These are phyloP conservation scores for Chimonanthus salicifolius DNA, from an alignment of 164 flowering plant genomes.

Conservation along the genomic window DNA sequence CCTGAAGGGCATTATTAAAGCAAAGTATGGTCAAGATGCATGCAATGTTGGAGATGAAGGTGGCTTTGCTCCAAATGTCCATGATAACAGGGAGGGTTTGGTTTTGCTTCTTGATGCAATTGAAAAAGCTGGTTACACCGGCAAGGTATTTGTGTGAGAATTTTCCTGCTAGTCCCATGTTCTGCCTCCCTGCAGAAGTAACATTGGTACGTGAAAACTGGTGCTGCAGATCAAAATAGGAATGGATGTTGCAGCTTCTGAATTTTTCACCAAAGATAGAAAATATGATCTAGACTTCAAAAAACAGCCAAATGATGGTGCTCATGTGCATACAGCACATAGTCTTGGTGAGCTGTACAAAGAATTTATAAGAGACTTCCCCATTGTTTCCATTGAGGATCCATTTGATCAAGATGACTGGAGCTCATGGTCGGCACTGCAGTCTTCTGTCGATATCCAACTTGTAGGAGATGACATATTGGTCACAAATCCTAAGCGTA, in stretches of 20 bases:
- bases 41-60: constrained; percentile 99
- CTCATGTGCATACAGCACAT: constrained; percentile 61
- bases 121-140: constrained; percentile 95
- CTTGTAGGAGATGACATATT: constrained; percentile 96
- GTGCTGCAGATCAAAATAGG: constrained; percentile 84
- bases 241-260: constrained; percentile 99
- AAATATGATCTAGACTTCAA: constrained; percentile 82
- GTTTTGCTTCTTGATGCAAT: constrained; percentile 87
- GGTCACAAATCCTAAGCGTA: constrained; percentile 95
- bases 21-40: constrained; percentile 95
- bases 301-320: constrained; percentile 94
- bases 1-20: constrained; percentile 83
- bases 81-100: constrained; percentile 93
- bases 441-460: constrained; percentile 81
- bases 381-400: constrained; percentile 97
- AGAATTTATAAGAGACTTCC: constrained; percentile 80
- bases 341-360: constrained; percentile 74
- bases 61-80: constrained; percentile 97
- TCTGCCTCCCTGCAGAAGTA: constrained; percentile 3
- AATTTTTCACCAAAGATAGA: constrained; percentile 77
- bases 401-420: constrained; percentile 99
- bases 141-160: constrained; percentile 49
- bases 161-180: neutral
- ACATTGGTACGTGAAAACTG: constrained; percentile 2
- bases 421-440: constrained; percentile 82